Evolutionary conservation across 2,329 filamentous ascomycete genomes (phyloP).

Genomic region (Cladophialophora chaetospira): DNA sequence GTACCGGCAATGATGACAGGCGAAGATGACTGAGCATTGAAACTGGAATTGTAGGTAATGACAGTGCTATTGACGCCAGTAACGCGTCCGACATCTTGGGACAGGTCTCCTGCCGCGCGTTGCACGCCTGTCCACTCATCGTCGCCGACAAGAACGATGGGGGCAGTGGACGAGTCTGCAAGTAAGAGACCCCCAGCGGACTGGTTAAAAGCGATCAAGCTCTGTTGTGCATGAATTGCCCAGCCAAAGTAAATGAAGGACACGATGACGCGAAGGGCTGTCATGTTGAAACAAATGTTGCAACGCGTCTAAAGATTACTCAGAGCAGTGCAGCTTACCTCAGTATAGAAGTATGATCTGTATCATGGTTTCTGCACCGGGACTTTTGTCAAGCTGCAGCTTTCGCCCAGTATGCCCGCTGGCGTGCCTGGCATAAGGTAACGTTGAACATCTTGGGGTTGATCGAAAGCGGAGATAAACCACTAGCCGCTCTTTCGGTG

Average conservation of each 20-base stretch:
- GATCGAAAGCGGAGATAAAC: neutral
- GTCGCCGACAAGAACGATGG: constrained; percentile 54
- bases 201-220: constrained; percentile 8
- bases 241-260: constrained; percentile 1
- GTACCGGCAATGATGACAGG: constrained; percentile 68
- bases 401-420: neutral
- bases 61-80: constrained; percentile 65
- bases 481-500: neutral
- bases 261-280: neutral
- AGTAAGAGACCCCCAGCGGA: constrained; percentile 6
- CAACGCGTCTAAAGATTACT: neutral
- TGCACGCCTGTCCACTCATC: constrained; percentile 70
- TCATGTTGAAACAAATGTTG: neutral
- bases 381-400: neutral
- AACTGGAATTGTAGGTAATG: constrained; percentile 54
- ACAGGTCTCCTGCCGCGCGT: constrained; percentile 67
- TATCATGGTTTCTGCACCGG: neutral
- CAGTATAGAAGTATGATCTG: neutral
- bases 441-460: neutral
- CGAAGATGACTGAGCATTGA: constrained; percentile 49
- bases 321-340: neutral
- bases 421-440: neutral
- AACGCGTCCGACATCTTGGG: constrained; percentile 69
- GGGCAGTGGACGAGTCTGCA: constrained; percentile 5
- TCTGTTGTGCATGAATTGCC: constrained; percentile 1